Evolutionary conservation across 768 basidiomycete genomes (phyloP), one percentile per base, ranked within the genome.

Genomic region (Crucibulum laeve): DNA sequence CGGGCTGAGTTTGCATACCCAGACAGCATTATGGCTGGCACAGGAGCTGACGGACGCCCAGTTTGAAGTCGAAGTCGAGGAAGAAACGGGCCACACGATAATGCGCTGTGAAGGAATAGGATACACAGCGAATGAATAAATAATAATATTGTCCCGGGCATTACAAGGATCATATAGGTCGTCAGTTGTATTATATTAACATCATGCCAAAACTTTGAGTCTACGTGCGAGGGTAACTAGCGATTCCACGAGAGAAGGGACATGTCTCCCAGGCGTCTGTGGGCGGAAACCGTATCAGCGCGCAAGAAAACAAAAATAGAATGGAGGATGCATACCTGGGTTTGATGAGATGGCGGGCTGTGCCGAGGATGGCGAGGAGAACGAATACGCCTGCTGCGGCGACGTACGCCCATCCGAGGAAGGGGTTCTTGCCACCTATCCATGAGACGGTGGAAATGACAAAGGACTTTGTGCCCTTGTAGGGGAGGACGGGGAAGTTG

Each of bases 381-480:
- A 97, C 82, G 59, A 96, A 97, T 13, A 97, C 73, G 14, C 76
- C 79, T 1, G 94, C 82, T 1, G 92, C 80, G 13, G 85, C 94
- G 35, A 99, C 85, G 57, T 99, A 99, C 2, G 93, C 91, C 92
- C 94, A 98, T 5, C 96, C 96, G 15, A 99, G 74, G 82, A 99
- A 99, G 1, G 93, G 84, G 55, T 99, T 97, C 69, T 95, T 94
- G 30, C 96, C 96, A 8, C 96, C 96, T 59, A 96, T 91, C 94
- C 95, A 98, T 1, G 94, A 91, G 11, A 96, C 92, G 3, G 95
- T 98, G 34, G 93, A 93, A 49, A 99, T 88, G 24, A 99, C 94
- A 47, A 99, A 76, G 0, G 93, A 93, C 64, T 99, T 99, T 7
- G 95, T 97, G 33, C 96, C 96, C 41, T 83, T 82, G 71, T 89